phyloP scores from a whole-genome alignment of 192 early-diverging fungal species.

The Podila epigama region DNA sequence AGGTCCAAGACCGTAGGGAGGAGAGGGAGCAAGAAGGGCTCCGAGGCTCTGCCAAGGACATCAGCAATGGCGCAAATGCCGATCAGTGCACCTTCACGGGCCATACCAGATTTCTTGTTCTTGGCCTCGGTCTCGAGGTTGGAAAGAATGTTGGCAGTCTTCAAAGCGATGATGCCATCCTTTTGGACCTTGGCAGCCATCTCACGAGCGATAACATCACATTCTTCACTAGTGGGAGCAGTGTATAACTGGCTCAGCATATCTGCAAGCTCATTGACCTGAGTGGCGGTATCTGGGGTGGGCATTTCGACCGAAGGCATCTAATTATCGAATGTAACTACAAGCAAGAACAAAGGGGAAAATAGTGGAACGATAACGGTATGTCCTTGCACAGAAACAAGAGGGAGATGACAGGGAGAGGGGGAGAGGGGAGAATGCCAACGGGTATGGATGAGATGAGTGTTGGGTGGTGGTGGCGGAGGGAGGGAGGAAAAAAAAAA shows the following conservation, averaged over 20 bases:
- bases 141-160: slow-evolving; percentile 62
- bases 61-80: slow-evolving; percentile 65
- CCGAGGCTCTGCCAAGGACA: slow-evolving; percentile 63
- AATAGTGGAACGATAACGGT: too few relatives aligned
- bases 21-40: slow-evolving; percentile 70
- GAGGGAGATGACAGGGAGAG: too few relatives aligned
- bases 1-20: slow-evolving; percentile 66
- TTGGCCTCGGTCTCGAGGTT: slow-evolving; percentile 62
- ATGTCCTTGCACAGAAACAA: too few relatives aligned
- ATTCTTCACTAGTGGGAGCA: slow-evolving; percentile 53
- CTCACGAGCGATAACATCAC: slow-evolving; percentile 59
- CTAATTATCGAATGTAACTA: too few relatives aligned
- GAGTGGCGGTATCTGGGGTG: slow-evolving; percentile 1
- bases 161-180: slow-evolving; percentile 57
- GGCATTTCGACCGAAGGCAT: slow-evolving; percentile 43
- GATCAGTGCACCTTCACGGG: slow-evolving; percentile 70
- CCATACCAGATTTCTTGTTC: slow-evolving; percentile 72
- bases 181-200: slow-evolving; percentile 67
- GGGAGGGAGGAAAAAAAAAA: too few relatives aligned
- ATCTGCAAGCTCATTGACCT: slow-evolving; percentile 37
- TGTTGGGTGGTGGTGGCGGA: too few relatives aligned
- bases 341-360: too few relatives aligned
- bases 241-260: slow-evolving; percentile 45
- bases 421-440: too few relatives aligned
- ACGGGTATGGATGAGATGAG: too few relatives aligned